These are phyloP conservation scores for Aureobasidium lini DNA, from an alignment of 2,329 filamentous ascomycete species.

Conservation along the genomic window DNA sequence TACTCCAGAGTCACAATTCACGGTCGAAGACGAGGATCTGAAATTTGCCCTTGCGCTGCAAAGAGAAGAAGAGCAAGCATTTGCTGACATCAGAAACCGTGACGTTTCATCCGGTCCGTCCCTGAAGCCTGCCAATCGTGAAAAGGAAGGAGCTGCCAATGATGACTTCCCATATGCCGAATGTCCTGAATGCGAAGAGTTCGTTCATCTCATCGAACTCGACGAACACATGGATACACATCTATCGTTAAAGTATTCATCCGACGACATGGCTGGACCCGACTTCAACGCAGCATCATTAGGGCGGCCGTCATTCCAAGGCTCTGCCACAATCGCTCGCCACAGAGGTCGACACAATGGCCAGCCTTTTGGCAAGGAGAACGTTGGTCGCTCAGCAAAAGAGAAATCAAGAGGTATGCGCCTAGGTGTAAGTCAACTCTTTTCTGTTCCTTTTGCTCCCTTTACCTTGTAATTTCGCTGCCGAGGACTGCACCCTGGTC, in stretches of 20 bases:
- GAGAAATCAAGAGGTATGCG: background rate
- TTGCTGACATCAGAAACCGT: slow-evolving; percentile 8
- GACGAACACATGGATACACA: slow-evolving; percentile 43
- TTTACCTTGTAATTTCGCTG: too few relatives aligned
- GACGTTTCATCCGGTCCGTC: background rate
- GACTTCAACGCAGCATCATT: background rate
- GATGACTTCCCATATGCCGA: slow-evolving; percentile 23
- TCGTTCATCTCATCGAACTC: slow-evolving; percentile 33
- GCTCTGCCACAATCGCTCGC: background rate
- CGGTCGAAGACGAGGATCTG: slow-evolving; percentile 10
- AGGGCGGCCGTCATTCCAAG: background rate
- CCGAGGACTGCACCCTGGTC: too few relatives aligned
- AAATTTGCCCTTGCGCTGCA: slow-evolving; percentile 15
- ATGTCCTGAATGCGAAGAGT: slow-evolving; percentile 39
- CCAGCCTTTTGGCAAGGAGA: background rate
- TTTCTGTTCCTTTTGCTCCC: background rate
- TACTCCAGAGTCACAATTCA: slow-evolving; percentile 21
- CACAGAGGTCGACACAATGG: background rate
- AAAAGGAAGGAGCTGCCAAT: background rate
- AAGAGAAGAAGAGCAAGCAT: slow-evolving; percentile 10
- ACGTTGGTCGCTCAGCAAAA: too few relatives aligned
- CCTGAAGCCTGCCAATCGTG: background rate
- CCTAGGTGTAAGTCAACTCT: slow-evolving; percentile 1
- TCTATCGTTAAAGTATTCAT: slow-evolving; percentile 15
- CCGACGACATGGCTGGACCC: background rate